Base-by-base conservation (phyloP, 371 early-diverging fungal genomes). In the Rhizopus stolonifer region DNA sequence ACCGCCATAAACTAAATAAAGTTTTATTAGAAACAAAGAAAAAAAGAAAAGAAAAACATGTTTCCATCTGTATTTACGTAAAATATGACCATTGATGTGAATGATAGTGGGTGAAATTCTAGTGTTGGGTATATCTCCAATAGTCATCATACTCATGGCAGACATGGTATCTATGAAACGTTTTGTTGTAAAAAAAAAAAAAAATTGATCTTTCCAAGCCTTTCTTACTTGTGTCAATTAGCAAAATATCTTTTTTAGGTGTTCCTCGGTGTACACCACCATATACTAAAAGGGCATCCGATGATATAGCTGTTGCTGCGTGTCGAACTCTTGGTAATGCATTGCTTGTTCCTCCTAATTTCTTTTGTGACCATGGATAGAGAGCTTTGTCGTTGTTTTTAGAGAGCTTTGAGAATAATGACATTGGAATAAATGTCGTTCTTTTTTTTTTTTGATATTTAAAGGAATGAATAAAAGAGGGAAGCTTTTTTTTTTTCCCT, bases 271-370 rank as follows among this genome's bases (percentile, higher is more conserved):
- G 72, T 43, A 74, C 46, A 17, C 87, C 87, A 34, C 87, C 87
- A 74, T 73, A 81, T 32, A 85, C 45, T 29, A 80, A 67, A n/a
- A 87, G 61, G n/a, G 65, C 61, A 3, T 82, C 82, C 3, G 80
- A 62, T 8, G 77, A 65, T 8, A 77, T 53, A 29, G 70, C 70
- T 14, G 78, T 65, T 11, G 84, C 74, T 43, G 81, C 72, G 62
- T 87, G 87, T 0, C 83, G 82, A 26, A 76, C 70, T 49, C 87
- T 72, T n/a, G 87, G 77, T 44, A 81, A 61, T 7, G 75, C 61
- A 49, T 59, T 63, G 19, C 45, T 69, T 21, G 57, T 69, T n/a
- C 73, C 71, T 26, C 67, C 47, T 9, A 77, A 50, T 61, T 74
- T 74, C 36, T 60, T 60, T 33, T 74, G 74, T 21, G 79, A 74